Base-by-base conservation (phyloP, 1,284 basidiomycete species). In the Fomitopsis betulina region DNA sequence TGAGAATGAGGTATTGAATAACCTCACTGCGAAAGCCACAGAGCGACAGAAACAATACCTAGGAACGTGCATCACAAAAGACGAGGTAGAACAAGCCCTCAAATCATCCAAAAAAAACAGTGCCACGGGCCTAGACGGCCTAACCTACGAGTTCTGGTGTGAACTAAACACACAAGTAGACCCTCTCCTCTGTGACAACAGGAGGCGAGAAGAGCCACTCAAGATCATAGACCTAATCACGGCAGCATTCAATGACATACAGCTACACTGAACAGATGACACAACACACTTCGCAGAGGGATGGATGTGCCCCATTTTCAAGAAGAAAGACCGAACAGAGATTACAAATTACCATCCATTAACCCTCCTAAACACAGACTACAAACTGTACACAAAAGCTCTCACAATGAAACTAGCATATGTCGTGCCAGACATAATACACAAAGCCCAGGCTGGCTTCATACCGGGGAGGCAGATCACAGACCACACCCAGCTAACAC, bases 301-400 rank as follows among this genome's bases (percentile, higher is more conserved):
- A 3, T 72, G 72, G 68, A 69, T 75, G 58, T 70, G 67, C 61
- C 73, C 68, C 0, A 55, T 74, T 1, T 73, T 69, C 55, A 76
- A 76, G 56, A 72, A 75, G 60, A 68, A 68, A 21, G 66, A 71
- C 8, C 35, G 42, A 5, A 58, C 51, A 0, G 59, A 66, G 2
- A 67, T 72, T 0, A 62, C 59, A 0, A 74, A 73, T 59, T 74
- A 75, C 7, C 3, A 7, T 3, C 27, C 27, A 30, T 4, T 30
- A 3, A 30, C 27, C 27, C 27, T 30, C 4, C 67, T 73, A 0
- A 73, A 73, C 59, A 59, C 65, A 1, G 71, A 73, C 62, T 72
- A 73, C 53, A 72, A 72, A 51, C 19, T 69, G 0, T 43, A 67
- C 32, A 71, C 68, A 0, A 67, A 67, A 53, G 55, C 57, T 0